These are phyloP conservation scores for Apiospora aurea DNA, from an alignment of 2,329 filamentous ascomycete species.

Conservation along the genomic window DNA sequence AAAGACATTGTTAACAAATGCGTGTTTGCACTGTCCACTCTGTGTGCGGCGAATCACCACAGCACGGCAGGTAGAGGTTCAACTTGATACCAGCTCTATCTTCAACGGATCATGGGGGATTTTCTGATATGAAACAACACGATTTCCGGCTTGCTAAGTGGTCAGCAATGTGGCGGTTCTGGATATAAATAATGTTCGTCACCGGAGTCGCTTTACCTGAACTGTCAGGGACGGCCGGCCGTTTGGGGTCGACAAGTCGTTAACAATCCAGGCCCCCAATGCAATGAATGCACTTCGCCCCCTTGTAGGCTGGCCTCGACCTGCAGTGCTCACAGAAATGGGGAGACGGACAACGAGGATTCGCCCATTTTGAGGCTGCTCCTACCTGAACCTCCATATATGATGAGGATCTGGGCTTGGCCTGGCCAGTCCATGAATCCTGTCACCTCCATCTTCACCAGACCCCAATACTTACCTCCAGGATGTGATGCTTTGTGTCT, in stretches of 20 bases:
- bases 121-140: neutral
- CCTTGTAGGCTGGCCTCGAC: neutral
- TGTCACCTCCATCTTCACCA: neutral
- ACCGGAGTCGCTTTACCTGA: conserved; percentile 11
- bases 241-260: conserved; percentile 12
- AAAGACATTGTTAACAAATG: neutral
- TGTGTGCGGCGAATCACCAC: neutral
- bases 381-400: neutral
- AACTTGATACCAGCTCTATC: neutral
- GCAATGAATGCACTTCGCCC: neutral
- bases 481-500: neutral
- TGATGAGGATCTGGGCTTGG: neutral
- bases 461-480: conserved; percentile 3
- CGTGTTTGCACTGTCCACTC: neutral
- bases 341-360: neutral
- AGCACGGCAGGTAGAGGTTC: neutral
- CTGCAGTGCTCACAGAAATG: neutral
- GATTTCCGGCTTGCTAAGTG: conserved; percentile 1
- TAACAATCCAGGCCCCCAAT: conserved; percentile 4
- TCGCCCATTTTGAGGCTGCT: neutral
- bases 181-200: conserved; percentile 17
- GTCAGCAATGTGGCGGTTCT: conserved; percentile 4
- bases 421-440: neutral
- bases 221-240: conserved; percentile 2
- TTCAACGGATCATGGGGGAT: neutral